Evolutionary conservation across 495 filamentous ascomycete genomes (phyloP).

Genomic region (Aspergillus bridgeri): DNA sequence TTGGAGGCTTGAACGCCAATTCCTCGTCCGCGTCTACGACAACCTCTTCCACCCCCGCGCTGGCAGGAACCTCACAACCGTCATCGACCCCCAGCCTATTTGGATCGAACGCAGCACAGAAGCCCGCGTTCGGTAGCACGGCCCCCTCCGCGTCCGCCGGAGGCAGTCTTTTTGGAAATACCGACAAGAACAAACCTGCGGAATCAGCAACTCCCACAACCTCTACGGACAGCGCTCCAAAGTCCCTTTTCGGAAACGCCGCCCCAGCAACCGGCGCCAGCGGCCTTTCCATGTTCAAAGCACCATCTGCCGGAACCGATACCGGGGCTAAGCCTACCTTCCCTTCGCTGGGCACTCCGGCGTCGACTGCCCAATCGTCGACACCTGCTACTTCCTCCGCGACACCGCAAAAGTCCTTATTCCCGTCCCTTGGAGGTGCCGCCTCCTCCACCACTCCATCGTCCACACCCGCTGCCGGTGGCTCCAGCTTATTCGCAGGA

Average conservation of each 20-base stretch:
- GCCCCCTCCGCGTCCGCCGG: conserved; percentile 25
- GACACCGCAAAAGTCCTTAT: conserved; percentile 40
- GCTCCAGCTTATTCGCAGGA: conserved; percentile 35
- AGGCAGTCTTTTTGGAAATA: conserved; percentile 40
- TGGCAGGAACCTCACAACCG: conserved; percentile 27
- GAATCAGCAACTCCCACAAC: conserved; percentile 37
- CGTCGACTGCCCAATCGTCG: conserved; percentile 24
- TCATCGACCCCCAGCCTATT: conserved; percentile 34
- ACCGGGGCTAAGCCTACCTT: conserved; percentile 31
- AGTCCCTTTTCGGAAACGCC: conserved; percentile 30
- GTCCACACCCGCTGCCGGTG: conserved; percentile 36
- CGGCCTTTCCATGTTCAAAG: conserved; percentile 37
- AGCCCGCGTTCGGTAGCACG: conserved; percentile 31
- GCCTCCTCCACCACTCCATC: conserved; percentile 37
- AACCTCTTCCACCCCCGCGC: conserved; percentile 21
- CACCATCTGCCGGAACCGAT: conserved; percentile 25
- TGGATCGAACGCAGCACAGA: conserved; percentile 18
- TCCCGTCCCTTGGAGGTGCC: conserved; percentile 33
- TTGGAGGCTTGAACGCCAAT: conserved; percentile 28
- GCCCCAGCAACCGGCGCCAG: conserved; percentile 19
- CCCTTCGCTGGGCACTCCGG: conserved; percentile 24
- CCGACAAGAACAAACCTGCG: conserved; percentile 33
- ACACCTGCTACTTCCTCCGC: conserved; percentile 34
- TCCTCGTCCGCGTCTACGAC: conserved; percentile 16
- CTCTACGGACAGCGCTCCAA: conserved; percentile 21